Conservation (phyloP, 139 green algal species). For the Penium margaritaceum region DNA sequence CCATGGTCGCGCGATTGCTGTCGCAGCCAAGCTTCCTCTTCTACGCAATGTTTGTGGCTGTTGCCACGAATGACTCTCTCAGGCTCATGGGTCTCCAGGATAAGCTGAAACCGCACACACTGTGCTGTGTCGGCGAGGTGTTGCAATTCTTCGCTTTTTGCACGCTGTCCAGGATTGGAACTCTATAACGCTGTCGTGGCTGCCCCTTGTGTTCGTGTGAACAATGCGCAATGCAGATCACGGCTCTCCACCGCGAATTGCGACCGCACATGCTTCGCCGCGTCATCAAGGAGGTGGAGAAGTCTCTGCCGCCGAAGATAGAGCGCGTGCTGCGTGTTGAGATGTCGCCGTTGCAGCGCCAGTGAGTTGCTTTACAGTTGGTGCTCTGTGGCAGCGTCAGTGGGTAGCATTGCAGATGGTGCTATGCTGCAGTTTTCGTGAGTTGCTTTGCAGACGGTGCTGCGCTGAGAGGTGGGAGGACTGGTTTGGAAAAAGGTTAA, state of each 20-base stretch:
- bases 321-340: conserved; percentile 81
- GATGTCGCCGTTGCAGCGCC: conserved; percentile 84
- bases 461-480: no score
- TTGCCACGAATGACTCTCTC: neutral
- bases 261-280: conserved; percentile 76
- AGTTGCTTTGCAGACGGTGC: no score
- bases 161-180: no score
- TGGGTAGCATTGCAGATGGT: no score
- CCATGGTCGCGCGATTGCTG: neutral
- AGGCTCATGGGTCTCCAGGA: neutral
- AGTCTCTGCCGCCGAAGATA: conserved; percentile 78
- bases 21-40: neutral
- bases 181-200: no score
- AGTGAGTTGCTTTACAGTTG: conserved; percentile 69
- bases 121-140: no score
- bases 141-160: no score
- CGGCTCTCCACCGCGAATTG: conserved; percentile 69
- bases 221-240: no score
- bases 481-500: neutral
- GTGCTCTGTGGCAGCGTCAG: neutral
- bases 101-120: no score
- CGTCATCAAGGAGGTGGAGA: conserved; percentile 90
- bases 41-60: neutral
- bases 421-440: no score
- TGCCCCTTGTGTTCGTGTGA: no score